Conservation (phyloP, 495 filamentous ascomycete species). For the Penicillium salamii region DNA sequence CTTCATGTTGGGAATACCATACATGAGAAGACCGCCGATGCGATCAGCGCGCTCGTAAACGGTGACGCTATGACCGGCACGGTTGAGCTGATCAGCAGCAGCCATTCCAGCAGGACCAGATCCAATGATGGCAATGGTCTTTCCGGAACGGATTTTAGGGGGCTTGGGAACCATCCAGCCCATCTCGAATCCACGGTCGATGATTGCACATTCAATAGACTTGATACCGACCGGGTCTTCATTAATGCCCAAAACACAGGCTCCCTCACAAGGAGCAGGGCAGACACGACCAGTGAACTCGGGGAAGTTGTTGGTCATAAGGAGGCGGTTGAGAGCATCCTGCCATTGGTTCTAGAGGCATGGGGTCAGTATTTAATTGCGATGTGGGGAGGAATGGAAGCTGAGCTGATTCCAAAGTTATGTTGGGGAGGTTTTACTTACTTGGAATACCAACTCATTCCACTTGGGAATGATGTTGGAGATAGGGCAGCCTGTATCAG, state of each 20-base stretch:
- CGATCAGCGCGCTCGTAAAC: constrained; percentile 97
- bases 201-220: constrained; percentile 98
- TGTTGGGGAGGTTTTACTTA: too few species aligned
- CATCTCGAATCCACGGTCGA: constrained; percentile 98
- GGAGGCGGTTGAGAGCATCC: constrained; percentile 88
- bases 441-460: constrained; percentile 94
- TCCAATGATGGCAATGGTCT: constrained; percentile 88
- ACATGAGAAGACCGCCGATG: constrained; percentile 92
- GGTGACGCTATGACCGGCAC: constrained; percentile 84
- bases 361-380: too few species aligned
- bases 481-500: constrained; percentile 95
- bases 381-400: too few species aligned
- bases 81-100: constrained; percentile 92
- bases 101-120: constrained; percentile 94
- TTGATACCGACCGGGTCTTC: constrained; percentile 99
- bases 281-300: constrained; percentile 99
- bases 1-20: constrained; percentile 99
- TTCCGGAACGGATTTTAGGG: constrained; percentile 79
- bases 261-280: constrained; percentile 95
- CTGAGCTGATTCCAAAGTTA: too few species aligned
- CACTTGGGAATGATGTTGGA: constrained; percentile 99
- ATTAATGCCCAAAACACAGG: constrained; percentile 97
- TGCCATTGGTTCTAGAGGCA: constrained; percentile 93
- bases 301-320: constrained; percentile 99
- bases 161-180: constrained; percentile 95